Conservation (phyloP, 495 filamentous ascomycete genomes). For the Rhypophila decipiens region DNA sequence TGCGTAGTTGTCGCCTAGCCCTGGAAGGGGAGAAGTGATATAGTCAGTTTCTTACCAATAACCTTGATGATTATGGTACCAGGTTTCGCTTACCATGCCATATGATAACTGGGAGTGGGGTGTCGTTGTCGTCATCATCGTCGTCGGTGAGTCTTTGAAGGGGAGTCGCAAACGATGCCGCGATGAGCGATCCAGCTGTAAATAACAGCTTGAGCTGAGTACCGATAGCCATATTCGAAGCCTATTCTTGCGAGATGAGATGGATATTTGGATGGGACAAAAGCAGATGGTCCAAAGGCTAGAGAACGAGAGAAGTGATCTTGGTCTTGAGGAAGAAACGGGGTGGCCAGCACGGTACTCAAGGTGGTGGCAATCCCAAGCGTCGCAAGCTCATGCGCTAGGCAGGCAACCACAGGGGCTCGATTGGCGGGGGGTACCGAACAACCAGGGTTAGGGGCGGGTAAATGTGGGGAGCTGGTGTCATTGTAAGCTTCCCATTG, state of each 20-base stretch:
- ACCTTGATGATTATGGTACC: neutral
- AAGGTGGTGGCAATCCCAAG: neutral
- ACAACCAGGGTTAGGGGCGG: neutral
- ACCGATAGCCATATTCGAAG: slow-evolving; percentile 14
- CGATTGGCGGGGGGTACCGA: neutral
- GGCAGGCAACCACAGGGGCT: neutral
- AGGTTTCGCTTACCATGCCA: slow-evolving; percentile 70
- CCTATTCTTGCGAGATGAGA: neutral
- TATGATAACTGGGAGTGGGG: slow-evolving; percentile 77
- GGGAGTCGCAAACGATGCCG: slow-evolving; percentile 19
- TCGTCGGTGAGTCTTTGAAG: slow-evolving; percentile 7
- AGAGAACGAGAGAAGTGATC: too few species aligned
- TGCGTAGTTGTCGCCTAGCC: slow-evolving; percentile 61
- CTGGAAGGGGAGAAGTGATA: slow-evolving; percentile 8
- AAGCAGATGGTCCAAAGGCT: too few species aligned
- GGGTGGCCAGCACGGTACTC: neutral
- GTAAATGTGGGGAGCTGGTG: neutral
- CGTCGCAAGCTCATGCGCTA: slow-evolving; percentile 1
- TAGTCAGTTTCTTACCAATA: neutral
- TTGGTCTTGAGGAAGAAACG: neutral
- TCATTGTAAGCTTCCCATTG: neutral
- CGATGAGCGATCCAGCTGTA: slow-evolving; percentile 23
- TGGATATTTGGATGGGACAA: too few species aligned
- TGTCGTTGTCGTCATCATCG: slow-evolving; percentile 37
- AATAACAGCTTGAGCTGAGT: slow-evolving; percentile 14